Evolutionary conservation across 768 basidiomycete genomes (phyloP), one percentile per base, ranked within the genome.

Genomic region (Lentinula aciculospora): DNA sequence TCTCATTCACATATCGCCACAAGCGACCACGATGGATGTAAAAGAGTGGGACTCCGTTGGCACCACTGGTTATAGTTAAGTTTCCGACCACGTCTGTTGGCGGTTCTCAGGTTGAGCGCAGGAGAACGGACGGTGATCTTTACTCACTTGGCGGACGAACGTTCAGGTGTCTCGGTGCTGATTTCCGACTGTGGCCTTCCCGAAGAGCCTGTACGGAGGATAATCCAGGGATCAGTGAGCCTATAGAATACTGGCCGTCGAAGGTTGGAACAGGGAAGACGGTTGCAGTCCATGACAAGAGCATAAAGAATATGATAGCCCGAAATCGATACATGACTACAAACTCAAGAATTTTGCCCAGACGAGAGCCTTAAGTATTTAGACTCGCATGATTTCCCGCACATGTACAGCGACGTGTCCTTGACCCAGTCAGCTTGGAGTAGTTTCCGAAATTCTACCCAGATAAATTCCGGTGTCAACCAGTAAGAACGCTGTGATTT

Each of bases 1-100:
- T 76, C 53, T 80, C 80, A 66, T 87, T 86, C 56, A 75, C 72
- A 63, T 76, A 76, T 51, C 80, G 78, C 72, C 75, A 82, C 25
- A 86, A 72, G 49, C 79, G 76, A 47, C 76, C 69, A 58, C 75
- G 73, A 62, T 76, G 71, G 60, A 86, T 72, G 68, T 81, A 83
- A 68, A 84, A 86, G 17, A 81, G 64, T 7, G 80, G 73, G 13
- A 80, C 78, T 5, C 58, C 58, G 9, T 71, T 65, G 21, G 69
- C 66, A 46, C 68, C 59, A 13, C 81, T 63, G 5, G 81, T 82
- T 28, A 48, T 48, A 9, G 81, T 81, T 27, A 81, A 67, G 58
- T 83, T 80, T 37, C 81, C 80, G 7, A 76, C 70, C 34, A 66
- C 60, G 23, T 78, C 82, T 84, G 65, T 39, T 40, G 17, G 49